phyloP scores from a whole-genome alignment of 495 filamentous ascomycete species.

The Niebla homalea region DNA sequence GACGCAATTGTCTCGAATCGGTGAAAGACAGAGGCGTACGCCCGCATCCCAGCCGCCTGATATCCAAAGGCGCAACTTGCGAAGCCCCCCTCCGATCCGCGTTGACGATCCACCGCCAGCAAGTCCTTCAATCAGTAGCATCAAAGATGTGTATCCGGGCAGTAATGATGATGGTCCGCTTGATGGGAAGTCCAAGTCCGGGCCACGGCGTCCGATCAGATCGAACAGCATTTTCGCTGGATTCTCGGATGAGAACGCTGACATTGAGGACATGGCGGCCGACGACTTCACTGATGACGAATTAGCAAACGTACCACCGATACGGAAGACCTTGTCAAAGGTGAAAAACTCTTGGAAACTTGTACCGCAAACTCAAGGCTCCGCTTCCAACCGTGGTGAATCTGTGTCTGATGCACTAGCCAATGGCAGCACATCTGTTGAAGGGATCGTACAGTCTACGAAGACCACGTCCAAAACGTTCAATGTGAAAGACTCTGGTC shows the following conservation, averaged over 20 bases:
- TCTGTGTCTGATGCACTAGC: background rate
- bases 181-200: constrained; percentile 40
- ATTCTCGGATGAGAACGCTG: constrained; percentile 51
- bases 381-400: background rate
- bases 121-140: constrained; percentile 10
- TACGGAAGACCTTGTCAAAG: constrained; percentile 33
- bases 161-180: constrained; percentile 75
- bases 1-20: constrained; percentile 41
- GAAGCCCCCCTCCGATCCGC: constrained; percentile 5
- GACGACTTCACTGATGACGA: constrained; percentile 43
- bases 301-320: constrained; percentile 49
- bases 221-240: constrained; percentile 79
- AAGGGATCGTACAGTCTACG: background rate
- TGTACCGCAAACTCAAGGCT: constrained; percentile 7
- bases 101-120: background rate
- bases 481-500: background rate
- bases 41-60: constrained; percentile 6
- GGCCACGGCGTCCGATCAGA: constrained; percentile 54
- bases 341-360: constrained; percentile 19
- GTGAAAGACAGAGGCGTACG: constrained; percentile 20
- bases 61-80: constrained; percentile 1
- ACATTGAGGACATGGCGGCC: constrained; percentile 27
- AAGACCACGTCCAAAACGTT: constrained; percentile 9
- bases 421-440: background rate
- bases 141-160: constrained; percentile 54